A percentile compares a stretch with the other conserved stretches of the same genome.
Evolutionary conservation across 148 eudicot species (phyloP).

Genomic region (Polygonum aviculare): DNA sequence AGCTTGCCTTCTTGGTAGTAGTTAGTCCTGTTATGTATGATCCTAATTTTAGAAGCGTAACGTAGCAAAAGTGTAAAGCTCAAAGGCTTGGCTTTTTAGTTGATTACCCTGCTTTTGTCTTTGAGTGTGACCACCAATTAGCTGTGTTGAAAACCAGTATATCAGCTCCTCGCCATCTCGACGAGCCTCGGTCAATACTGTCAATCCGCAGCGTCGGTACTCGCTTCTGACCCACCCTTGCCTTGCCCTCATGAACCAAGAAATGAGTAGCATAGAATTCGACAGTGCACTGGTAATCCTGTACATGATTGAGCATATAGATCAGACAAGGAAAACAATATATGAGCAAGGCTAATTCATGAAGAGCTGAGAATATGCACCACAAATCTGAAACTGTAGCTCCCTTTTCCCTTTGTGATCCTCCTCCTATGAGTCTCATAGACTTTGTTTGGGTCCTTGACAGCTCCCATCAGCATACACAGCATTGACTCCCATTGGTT

Average conservation of each 20-base stretch:
- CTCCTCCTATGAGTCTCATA: constrained; percentile 76
- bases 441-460: constrained; percentile 75
- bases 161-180: constrained; percentile 95
- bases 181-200: constrained; percentile 66
- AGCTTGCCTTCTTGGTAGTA: constrained; percentile 79
- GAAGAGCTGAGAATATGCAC: constrained; percentile 24
- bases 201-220: constrained; percentile 80
- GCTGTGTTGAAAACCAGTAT: constrained; percentile 88
- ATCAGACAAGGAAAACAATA: background rate
- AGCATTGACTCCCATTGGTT: constrained; percentile 98
- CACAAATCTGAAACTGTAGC: constrained; percentile 79
- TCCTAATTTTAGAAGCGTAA: background rate
- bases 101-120: constrained; percentile 83
- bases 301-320: constrained; percentile 3
- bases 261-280: constrained; percentile 85
- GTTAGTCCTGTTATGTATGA: constrained; percentile 45
- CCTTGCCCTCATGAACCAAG: constrained; percentile 86
- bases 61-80: background rate
- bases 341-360: background rate
- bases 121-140: constrained; percentile 93
- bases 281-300: constrained; percentile 87
- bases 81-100: background rate
- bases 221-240: constrained; percentile 78
- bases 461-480: constrained; percentile 71
- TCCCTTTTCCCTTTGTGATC: constrained; percentile 71